Base-by-base conservation (phyloP, 2,329 filamentous ascomycete species). In the Macroventuria anomochaeta region DNA sequence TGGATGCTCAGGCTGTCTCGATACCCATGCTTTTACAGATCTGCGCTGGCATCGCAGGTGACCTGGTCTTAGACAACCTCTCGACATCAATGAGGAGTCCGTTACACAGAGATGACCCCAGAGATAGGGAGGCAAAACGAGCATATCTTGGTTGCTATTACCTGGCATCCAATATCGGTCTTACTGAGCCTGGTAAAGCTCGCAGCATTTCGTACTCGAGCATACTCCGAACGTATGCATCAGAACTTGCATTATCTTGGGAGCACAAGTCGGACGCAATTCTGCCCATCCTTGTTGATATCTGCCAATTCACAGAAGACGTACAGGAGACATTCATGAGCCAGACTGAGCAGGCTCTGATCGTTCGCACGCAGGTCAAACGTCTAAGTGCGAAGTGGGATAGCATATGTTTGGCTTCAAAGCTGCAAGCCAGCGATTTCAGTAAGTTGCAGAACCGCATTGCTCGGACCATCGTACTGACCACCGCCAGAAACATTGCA, bases 141-240 rank as follows among this genome's bases (percentile, higher is more conserved):
- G 70, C 71, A 17, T 72, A 72, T 52, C 47, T 74, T 33, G 71
- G 71, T 2, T 74, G 71, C 57, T 74, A 72, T 39, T 74, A 72
- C 28, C 17, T 74, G 15, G 61, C 66, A 10, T 64, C 65, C 12
- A 71, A 65, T 31, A 55, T 73, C 15, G 64, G 59, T 11, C 33
- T 68, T 34, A 43, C 70, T 28, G 68, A 74, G 36, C 46, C 61
- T 20, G 54, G 62, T 13, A 67, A 62, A 51, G 46, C 56, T 23
- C 63, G 68, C 13, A 53, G 53, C 33, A 60, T 72, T 21, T 59
- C 68, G 5, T 67, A 69, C 42, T 68, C 69, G 10, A 63, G 46
- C 39, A 68, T 55, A 28, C 48, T 72, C 13, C 64, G 68, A n/a
- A 59, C 49, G 15, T 73, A 72, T 51, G 68, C 71, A 7, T 66